These are phyloP conservation scores for Haberlea rhodopensis DNA, from an alignment of 257 asterid species.

Conservation along the genomic window DNA sequence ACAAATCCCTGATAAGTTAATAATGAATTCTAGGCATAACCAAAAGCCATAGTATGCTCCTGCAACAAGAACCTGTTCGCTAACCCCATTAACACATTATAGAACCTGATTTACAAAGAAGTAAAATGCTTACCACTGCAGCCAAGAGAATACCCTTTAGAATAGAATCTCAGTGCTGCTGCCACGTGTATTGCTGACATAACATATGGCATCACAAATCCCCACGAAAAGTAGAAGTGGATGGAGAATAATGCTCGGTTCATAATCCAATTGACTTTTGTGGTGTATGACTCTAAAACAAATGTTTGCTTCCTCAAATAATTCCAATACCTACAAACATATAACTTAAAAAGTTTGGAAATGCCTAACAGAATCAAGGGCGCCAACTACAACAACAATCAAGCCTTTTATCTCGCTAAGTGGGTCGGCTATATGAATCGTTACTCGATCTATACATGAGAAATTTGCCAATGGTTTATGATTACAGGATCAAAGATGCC, in stretches of 20 bases:
- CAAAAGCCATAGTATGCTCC: background rate
- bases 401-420: too few relatives aligned
- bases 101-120: conserved; percentile 5
- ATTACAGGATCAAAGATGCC: too few relatives aligned
- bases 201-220: conserved; percentile 71
- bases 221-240: conserved; percentile 98
- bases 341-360: conserved; percentile 5
- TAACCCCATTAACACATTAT: conserved; percentile 4
- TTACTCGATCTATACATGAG: too few relatives aligned
- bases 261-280: conserved; percentile 85
- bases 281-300: conserved; percentile 89
- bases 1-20: background rate
- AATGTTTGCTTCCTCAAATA: conserved; percentile 97
- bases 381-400: too few relatives aligned
- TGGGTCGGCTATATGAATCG: too few relatives aligned
- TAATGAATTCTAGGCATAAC: background rate
- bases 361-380: conserved; percentile 24
- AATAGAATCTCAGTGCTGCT: conserved; percentile 67
- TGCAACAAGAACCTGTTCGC: background rate
- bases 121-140: conserved; percentile 53
- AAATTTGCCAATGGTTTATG: too few relatives aligned
- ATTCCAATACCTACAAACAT: conserved; percentile 83
- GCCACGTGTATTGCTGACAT: conserved; percentile 76
- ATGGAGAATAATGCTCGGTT: conserved; percentile 82
- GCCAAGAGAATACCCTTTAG: conserved; percentile 48